Conservation (phyloP, 371 early-diverging fungal genomes). For the Zopfochytrium polystomum region DNA sequence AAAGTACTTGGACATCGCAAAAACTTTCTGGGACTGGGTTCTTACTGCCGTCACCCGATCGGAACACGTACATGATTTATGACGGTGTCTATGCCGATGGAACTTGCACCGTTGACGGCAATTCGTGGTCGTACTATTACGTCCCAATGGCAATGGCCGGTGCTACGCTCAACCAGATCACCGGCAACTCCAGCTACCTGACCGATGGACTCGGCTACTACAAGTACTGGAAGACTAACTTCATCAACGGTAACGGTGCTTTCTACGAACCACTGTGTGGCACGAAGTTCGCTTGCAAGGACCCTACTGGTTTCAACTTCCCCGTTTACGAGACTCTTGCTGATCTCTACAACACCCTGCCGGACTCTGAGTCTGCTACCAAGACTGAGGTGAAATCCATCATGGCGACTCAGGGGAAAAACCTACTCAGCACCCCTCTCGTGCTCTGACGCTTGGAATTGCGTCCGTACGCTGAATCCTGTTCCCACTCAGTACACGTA, state of each 20-base stretch:
- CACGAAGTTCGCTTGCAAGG: conserved; percentile 16
- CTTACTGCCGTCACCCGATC: conserved; percentile 13
- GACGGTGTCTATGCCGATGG: conserved; percentile 17
- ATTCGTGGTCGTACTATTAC: conserved; percentile 28
- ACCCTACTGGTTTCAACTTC: conserved; percentile 16
- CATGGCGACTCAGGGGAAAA: conserved; percentile 13
- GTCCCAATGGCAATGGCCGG: conserved; percentile 30
- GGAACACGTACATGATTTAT: conserved; percentile 4
- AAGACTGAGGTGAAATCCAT: conserved; percentile 24
- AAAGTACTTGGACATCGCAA: conserved; percentile 23
- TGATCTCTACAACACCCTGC: conserved; percentile 17
- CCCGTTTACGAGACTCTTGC: conserved; percentile 25
- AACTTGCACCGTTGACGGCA: background rate
- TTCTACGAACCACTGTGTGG: conserved; percentile 29
- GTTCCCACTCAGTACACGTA: conserved; percentile 18
- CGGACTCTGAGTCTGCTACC: conserved; percentile 12
- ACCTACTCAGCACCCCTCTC: conserved; percentile 6
- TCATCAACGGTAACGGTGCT: conserved; percentile 10
- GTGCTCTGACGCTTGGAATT: conserved; percentile 18
- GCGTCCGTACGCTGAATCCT: conserved; percentile 9
- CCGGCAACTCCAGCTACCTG: conserved; percentile 21
- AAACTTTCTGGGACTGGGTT: conserved; percentile 35
- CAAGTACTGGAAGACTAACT: conserved; percentile 11
- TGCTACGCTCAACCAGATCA: conserved; percentile 32
- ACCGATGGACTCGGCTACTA: conserved; percentile 23